These are phyloP conservation scores for Diaporthe ampelina DNA, from an alignment of 2,329 filamentous ascomycete species.

Conservation along the genomic window DNA sequence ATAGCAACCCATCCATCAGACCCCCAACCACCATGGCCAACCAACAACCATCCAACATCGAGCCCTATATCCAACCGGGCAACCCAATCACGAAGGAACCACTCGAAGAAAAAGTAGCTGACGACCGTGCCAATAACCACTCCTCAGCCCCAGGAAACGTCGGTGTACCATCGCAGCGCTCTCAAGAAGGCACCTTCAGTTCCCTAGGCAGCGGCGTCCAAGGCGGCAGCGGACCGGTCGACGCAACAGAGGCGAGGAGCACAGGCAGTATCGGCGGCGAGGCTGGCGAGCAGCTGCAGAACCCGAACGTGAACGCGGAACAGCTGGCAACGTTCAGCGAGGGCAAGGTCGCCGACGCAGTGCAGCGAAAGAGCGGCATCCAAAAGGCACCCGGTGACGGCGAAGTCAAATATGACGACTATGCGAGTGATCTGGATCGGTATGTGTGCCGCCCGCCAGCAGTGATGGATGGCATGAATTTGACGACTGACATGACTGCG, in stretches of 20 bases:
- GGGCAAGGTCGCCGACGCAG: constrained; percentile 47
- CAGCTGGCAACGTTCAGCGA: constrained; percentile 46
- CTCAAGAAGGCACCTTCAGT: constrained; percentile 40
- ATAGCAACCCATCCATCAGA: neutral
- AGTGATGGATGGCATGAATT: neutral
- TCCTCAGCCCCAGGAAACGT: neutral
- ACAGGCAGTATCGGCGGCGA: constrained; percentile 25
- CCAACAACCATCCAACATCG: constrained; percentile 40
- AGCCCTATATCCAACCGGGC: constrained; percentile 39
- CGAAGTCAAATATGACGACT: constrained; percentile 42
- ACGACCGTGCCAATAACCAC: neutral
- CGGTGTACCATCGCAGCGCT: constrained; percentile 5
- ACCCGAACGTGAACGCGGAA: constrained; percentile 46
- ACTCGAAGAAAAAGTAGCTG: constrained; percentile 32
- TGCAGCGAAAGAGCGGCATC: constrained; percentile 45
- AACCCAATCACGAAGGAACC: constrained; percentile 40
- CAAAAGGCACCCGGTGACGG: constrained; percentile 43
- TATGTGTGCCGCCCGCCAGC: constrained; percentile 12
- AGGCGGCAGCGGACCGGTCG: constrained; percentile 42
- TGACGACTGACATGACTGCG: constrained; percentile 13
- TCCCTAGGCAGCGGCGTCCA: constrained; percentile 43
- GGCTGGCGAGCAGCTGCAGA: constrained; percentile 34
- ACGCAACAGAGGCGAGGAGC: constrained; percentile 41
- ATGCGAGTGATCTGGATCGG: constrained; percentile 44
- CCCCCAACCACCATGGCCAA: constrained; percentile 22